These are phyloP conservation scores for Teratosphaeria nubilosa DNA, from an alignment of 2,329 filamentous ascomycete species.

Conservation along the genomic window DNA sequence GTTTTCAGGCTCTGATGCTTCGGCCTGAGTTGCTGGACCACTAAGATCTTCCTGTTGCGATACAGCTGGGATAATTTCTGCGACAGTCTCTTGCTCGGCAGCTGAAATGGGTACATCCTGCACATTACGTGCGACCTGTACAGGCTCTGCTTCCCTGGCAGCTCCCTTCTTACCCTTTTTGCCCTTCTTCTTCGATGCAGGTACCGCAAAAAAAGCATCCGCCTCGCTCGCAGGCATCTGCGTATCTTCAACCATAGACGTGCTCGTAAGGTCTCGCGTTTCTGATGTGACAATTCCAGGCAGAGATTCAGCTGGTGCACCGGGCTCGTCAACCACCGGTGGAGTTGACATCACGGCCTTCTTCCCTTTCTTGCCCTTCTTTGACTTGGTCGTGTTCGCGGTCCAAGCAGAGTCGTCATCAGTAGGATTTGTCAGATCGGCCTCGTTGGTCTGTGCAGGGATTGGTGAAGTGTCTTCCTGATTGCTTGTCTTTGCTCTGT, in stretches of 20 bases:
- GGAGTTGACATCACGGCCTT: conserved; percentile 1
- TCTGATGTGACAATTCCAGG: background rate
- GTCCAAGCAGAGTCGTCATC: conserved; percentile 5
- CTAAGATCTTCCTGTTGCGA: background rate
- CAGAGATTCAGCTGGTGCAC: background rate
- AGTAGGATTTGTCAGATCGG: background rate
- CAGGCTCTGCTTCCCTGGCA: background rate
- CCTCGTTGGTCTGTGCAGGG: background rate
- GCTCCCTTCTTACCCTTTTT: conserved; percentile 15
- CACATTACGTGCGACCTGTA: background rate
- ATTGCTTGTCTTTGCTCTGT: background rate
- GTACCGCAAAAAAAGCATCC: background rate
- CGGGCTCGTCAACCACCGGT: background rate
- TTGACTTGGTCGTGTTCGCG: conserved; percentile 17
- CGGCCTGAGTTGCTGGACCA: background rate
- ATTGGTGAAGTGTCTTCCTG: background rate
- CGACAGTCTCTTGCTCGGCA: background rate
- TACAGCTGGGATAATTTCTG: background rate
- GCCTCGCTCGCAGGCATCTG: background rate
- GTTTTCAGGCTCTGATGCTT: background rate
- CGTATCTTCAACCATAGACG: background rate
- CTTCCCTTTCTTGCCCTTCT: conserved; percentile 21
- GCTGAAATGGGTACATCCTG: background rate
- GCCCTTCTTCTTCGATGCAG: conserved; percentile 2
- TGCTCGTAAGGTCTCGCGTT: background rate